Evolutionary conservation across 768 basidiomycete species (phyloP).

Genomic region (Hebeloma cylindrosporum): DNA sequence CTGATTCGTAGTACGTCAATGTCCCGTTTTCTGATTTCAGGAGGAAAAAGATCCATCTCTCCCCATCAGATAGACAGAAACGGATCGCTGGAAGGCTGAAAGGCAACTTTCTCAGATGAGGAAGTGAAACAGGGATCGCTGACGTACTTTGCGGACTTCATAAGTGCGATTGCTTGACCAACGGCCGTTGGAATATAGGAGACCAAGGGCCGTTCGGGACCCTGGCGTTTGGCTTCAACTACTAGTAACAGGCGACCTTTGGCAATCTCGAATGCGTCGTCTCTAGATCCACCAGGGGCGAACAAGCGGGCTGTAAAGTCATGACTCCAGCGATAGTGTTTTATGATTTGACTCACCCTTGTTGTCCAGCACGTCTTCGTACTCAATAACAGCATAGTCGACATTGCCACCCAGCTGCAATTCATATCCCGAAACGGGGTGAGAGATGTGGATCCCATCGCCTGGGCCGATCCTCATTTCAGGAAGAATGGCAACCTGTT

Average conservation of each 20-base stretch:
- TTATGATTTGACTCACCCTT: constrained; percentile 23
- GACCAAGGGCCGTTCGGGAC: constrained; percentile 16
- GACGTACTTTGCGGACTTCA: constrained; percentile 26
- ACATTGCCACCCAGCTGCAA: constrained; percentile 28
- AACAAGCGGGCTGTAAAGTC: constrained; percentile 26
- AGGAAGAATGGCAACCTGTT: no score
- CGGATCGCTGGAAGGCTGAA: constrained; percentile 28
- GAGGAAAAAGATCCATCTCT: constrained; percentile 32
- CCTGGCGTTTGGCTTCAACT: constrained; percentile 27
- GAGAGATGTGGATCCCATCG: constrained; percentile 21
- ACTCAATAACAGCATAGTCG: constrained; percentile 30
- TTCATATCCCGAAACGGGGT: constrained; percentile 26
- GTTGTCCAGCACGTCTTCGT: constrained; percentile 22
- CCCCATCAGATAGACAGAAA: constrained; percentile 35
- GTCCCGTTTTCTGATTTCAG: constrained; percentile 25
- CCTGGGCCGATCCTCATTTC: constrained; percentile 24
- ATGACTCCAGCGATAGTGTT: constrained; percentile 12
- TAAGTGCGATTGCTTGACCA: constrained; percentile 31
- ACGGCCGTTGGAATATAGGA: constrained; percentile 29
- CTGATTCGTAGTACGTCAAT: no score
- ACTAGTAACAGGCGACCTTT: constrained; percentile 25
- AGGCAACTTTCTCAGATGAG: constrained; percentile 18
- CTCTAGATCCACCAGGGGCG: constrained; percentile 24
- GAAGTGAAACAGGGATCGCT: constrained; percentile 13
- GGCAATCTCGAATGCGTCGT: constrained; percentile 23